Percentiles rank a stretch among this genome's conserved stretches.
These are phyloP conservation scores for Diplodia mutila DNA, from an alignment of 2,329 filamentous ascomycete genomes.

Conservation along the genomic window DNA sequence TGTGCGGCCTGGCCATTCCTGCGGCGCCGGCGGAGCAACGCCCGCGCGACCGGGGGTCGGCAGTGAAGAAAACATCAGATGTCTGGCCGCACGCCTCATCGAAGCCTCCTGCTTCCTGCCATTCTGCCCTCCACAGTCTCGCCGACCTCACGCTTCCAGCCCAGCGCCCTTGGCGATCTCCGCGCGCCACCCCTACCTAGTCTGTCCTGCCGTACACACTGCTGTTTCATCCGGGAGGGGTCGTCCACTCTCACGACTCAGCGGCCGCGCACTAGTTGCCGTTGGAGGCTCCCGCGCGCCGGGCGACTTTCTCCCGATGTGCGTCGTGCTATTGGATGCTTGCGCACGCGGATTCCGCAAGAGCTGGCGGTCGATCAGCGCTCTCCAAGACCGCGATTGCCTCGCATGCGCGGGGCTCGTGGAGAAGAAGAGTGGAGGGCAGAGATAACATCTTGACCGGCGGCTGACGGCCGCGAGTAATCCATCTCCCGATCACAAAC, in stretches of 20 bases:
- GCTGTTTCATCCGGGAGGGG: constrained; percentile 17
- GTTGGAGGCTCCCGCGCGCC: constrained; percentile 3
- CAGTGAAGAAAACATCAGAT: neutral
- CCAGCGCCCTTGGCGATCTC: neutral
- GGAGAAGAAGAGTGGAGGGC: constrained; percentile 17
- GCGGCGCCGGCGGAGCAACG: neutral
- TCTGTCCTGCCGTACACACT: neutral
- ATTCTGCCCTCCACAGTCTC: no score
- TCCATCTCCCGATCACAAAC: neutral
- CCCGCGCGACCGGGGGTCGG: neutral
- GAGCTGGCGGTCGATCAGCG: constrained; percentile 14
- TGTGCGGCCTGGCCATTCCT: neutral
- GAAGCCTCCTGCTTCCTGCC: neutral
- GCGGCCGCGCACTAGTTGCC: constrained; percentile 12
- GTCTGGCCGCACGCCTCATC: no score
- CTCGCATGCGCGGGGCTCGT: constrained; percentile 17
- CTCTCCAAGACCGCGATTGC: constrained; percentile 5
- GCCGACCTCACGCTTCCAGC: neutral
- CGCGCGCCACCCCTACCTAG: constrained; percentile 7
- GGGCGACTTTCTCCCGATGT: neutral
- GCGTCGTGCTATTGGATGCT: neutral
- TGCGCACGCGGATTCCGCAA: neutral
- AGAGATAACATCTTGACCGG: neutral
- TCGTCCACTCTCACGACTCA: constrained; percentile 10
- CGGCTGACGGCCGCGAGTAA: constrained; percentile 5